Percentiles rank a stretch among this genome's conserved stretches.
phyloP scores from a whole-genome alignment of 2,329 filamentous ascomycete species.

The Herpotrichia juniperi region DNA sequence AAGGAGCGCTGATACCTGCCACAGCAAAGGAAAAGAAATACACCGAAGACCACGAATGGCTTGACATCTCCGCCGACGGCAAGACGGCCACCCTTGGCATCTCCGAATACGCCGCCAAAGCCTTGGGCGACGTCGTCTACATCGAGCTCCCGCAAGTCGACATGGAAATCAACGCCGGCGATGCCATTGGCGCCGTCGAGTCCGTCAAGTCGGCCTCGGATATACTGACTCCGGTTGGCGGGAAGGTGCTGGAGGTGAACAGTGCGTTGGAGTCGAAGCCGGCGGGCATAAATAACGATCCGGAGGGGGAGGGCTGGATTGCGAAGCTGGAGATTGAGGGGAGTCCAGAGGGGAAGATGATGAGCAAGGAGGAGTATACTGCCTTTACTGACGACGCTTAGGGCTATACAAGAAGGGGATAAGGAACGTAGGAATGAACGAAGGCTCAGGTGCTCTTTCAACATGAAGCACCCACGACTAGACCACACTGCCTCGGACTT shows the following conservation, averaged over 20 bases:
- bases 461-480: no score
- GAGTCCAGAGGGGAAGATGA: conserved; percentile 64
- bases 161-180: conserved; percentile 73
- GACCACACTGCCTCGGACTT: no score
- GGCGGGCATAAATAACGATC: conserved; percentile 83
- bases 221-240: conserved; percentile 86
- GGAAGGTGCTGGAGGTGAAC: conserved; percentile 79
- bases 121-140: conserved; percentile 95
- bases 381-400: conserved; percentile 66
- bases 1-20: conserved; percentile 19
- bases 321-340: conserved; percentile 82
- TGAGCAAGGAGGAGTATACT: conserved; percentile 81
- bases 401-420: background rate
- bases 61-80: conserved; percentile 83
- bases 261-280: conserved; percentile 80
- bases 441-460: conserved; percentile 1
- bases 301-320: conserved; percentile 93
- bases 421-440: background rate
- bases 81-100: conserved; percentile 84
- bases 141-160: conserved; percentile 85
- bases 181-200: conserved; percentile 92
- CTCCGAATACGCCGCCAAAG: conserved; percentile 86
- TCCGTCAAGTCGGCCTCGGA: conserved; percentile 99
- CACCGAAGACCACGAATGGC: conserved; percentile 98
- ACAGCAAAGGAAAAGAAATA: conserved; percentile 77